phyloP scores from a whole-genome alignment of 192 early-diverging fungal species.

The Coemansia javaensis region DNA sequence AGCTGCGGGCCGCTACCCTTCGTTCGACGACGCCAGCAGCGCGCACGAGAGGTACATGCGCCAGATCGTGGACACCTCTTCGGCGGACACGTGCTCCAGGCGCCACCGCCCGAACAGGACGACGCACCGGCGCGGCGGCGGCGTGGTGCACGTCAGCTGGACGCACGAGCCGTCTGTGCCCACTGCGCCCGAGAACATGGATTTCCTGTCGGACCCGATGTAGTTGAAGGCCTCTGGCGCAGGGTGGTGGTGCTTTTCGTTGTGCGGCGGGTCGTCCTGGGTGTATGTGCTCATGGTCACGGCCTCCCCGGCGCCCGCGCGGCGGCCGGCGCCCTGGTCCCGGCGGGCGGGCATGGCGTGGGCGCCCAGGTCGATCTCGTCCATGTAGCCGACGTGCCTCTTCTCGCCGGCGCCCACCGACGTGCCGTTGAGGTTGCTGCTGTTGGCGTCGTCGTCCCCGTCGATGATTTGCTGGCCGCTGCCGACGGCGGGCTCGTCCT shows the following conservation, averaged over 20 bases:
- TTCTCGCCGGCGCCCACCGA: not conserved
- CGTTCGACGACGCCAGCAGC: conserved; percentile 22
- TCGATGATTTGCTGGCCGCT: conserved; percentile 2
- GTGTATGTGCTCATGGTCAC: not conserved
- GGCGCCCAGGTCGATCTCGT: conserved; percentile 1
- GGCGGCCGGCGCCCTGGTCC: not conserved
- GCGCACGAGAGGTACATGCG: conserved; percentile 50
- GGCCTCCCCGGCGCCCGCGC: not conserved
- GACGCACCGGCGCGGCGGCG: conserved; percentile 27
- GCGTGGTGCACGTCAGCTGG: conserved; percentile 44
- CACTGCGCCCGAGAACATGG: conserved; percentile 7
- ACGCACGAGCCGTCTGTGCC: conserved; percentile 26
- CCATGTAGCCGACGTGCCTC: not conserved
- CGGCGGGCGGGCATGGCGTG: not conserved
- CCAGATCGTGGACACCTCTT: conserved; percentile 42
- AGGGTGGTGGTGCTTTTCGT: conserved; percentile 4
- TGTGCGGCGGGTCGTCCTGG: conserved; percentile 1
- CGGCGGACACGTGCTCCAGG: conserved; percentile 28
- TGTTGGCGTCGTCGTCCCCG: not conserved
- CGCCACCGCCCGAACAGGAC: conserved; percentile 35
- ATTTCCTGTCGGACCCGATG: conserved; percentile 13
- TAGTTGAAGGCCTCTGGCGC: conserved; percentile 44
- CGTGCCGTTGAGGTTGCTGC: not conserved
- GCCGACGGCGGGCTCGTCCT: not conserved
- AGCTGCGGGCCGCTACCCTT: no score